Percentiles rank a stretch among this genome's conserved stretches.
Conservation (phyloP, 495 filamentous ascomycete species). For the Tuber melanosporum region DNA sequence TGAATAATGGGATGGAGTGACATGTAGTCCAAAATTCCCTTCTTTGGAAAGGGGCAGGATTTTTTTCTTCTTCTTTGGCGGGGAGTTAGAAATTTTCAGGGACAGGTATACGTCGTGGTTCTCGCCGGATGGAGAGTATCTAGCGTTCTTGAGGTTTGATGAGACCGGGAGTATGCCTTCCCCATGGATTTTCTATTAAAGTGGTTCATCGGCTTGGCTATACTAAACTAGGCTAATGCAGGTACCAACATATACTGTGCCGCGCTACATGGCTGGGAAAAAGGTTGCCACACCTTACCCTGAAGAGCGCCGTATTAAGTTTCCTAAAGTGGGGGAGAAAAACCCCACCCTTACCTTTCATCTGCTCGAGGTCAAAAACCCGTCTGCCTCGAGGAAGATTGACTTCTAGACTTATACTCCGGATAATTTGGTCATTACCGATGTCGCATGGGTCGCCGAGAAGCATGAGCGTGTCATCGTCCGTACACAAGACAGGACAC, state of each 20-base stretch:
- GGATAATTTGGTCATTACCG: slow-evolving; percentile 52
- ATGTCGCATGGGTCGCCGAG: slow-evolving; percentile 54
- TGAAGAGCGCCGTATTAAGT: slow-evolving; percentile 48
- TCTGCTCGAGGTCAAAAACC: slow-evolving; percentile 45
- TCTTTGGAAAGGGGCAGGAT: too few relatives aligned
- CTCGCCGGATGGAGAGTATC: slow-evolving; percentile 52
- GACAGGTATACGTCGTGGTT: slow-evolving; percentile 52
- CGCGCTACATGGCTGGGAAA: slow-evolving; percentile 52
- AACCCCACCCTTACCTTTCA: slow-evolving; percentile 51
- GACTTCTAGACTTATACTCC: slow-evolving; percentile 46
- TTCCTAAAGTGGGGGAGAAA: slow-evolving; percentile 54
- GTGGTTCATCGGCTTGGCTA: not conserved
- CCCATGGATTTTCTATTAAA: not conserved
- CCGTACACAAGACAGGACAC: slow-evolving; percentile 55
- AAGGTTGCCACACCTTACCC: slow-evolving; percentile 50
- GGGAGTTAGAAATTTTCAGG: slow-evolving; percentile 50
- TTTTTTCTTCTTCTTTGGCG: too few relatives aligned
- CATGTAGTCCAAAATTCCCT: too few relatives aligned
- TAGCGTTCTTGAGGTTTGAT: slow-evolving; percentile 55
- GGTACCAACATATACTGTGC: slow-evolving; percentile 50
- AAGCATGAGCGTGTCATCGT: slow-evolving; percentile 50
- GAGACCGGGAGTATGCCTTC: slow-evolving; percentile 49
- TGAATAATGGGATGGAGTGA: too few relatives aligned
- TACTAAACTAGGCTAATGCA: slow-evolving; percentile 8
- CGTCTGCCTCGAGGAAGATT: slow-evolving; percentile 39